Evolutionary conservation across 2,329 filamentous ascomycete species (phyloP).

Genomic region (Diaporthe sp.): DNA sequence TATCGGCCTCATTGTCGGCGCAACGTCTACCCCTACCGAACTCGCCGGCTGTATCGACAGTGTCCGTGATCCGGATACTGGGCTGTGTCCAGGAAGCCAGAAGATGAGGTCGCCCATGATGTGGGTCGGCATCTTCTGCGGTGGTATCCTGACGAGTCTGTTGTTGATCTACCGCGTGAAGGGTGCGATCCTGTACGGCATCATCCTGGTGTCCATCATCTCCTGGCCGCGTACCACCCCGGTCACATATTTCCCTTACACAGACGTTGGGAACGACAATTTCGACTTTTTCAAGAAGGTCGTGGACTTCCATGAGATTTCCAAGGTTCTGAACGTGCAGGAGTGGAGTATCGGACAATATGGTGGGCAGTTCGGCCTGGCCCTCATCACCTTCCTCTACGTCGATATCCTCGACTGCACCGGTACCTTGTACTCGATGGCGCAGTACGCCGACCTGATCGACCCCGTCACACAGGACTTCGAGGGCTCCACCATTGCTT

Average conservation of each 20-base stretch:
- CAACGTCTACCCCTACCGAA: constrained; percentile 76
- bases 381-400: constrained; percentile 90
- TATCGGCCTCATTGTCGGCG: constrained; percentile 83
- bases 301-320: constrained; percentile 85
- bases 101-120: constrained; percentile 89
- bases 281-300: constrained; percentile 94
- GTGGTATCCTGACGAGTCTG: constrained; percentile 83
- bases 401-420: constrained; percentile 92
- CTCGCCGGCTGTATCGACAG: constrained; percentile 78
- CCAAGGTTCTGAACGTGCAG: constrained; percentile 77
- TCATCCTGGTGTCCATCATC: constrained; percentile 87
- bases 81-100: constrained; percentile 71
- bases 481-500: constrained; percentile 83
- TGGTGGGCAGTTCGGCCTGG: constrained; percentile 83
- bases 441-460: constrained; percentile 83
- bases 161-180: constrained; percentile 90
- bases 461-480: constrained; percentile 89
- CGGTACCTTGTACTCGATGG: constrained; percentile 91
- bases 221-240: constrained; percentile 85
- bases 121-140: constrained; percentile 92
- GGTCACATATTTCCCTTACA: constrained; percentile 87
- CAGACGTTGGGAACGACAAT: constrained; percentile 73
- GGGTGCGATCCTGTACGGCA: constrained; percentile 87
- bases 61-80: constrained; percentile 57
- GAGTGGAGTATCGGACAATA: constrained; percentile 79